Evolutionary conservation across 371 early-diverging fungal species (phyloP), one percentile per base, ranked within the genome.

Genomic region (Ordospora pajunii): DNA sequence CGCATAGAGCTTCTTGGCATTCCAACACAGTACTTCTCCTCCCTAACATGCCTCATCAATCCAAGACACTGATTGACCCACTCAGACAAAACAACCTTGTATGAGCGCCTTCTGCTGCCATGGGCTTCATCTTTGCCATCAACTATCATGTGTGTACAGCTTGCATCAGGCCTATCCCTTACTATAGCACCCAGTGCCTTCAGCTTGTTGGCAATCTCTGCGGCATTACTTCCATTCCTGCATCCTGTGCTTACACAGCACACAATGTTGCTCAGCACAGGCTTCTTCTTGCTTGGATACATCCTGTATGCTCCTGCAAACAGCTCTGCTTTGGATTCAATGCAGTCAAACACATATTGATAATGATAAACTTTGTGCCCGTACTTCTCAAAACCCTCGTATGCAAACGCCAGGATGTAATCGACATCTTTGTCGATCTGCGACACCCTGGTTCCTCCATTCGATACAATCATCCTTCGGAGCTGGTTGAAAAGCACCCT

Each of bases 341-440:
- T 45, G 54, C 81, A 81, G 52, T 84, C 84, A 75, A 85, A 80
- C 17, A 85, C 67, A 77, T 78, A 84, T 67, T 83, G 84, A 76
- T 85, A 85, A 67, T 80, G 67, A 5, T 80, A 70, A 40, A 78
- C 27, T 42, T 77, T 82, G 25, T 66, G 32, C 42, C 40, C 48
- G 32, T 64, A 9, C 12, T 73, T 67, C 58, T 66, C 17, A 54
- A 58, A 77, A 14, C 63, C 45, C 0, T 52, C 62, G 49, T 25
- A 46, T 27, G 62, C 65, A 27, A 19, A 37, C 7, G 77, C 68
- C 44, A 85, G 10, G 7, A 78, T 74, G 62, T 78, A 83, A 49
- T 78, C 63, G 14, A 79, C 77, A 44, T 74, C 64, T 27, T 52
- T 22, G 44, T 77, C 73, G 14, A 66, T 52, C 22, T 21, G 14